Base-by-base conservation (phyloP, 2,329 filamentous ascomycete species). In the Diaporthe sp. region DNA sequence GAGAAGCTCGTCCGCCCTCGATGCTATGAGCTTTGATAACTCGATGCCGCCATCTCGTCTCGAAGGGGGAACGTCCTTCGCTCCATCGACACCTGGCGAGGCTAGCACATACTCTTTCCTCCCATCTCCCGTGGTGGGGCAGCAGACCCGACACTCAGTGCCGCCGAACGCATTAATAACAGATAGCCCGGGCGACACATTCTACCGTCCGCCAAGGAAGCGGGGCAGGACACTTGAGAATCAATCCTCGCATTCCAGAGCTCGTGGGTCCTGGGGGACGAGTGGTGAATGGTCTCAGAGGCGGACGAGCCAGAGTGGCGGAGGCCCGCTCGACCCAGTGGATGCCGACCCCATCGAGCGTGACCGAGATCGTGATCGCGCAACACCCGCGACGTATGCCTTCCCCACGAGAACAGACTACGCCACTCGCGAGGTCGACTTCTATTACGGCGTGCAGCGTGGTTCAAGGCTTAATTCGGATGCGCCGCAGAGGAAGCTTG, bases 361-460 rank as follows among this genome's bases (percentile, higher is more conserved):
- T 38, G 64, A 67, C 33, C 57, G 57, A 8, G 69, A 83, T 85
- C 28, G 83, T 84, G 3, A 85, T 28, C 85, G 84, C 25, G 82
- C 82, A 17, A 88, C 88, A 3, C 86, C 87, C 4, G 85, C 85
- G 1, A 85, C 85, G 2, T 81, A 83, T 71, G 78, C 82, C 58
- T 86, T 89, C 47, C 85, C 87, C 1, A 92, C 91, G 30, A 89
- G 91, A 61, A 92, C 94, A 1, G 96, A 99, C 81, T 98, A 98
- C 81, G 93, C 96, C 2, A 97, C 96, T 0, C 93, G 97, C 73
- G 97, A 99, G 83, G 95, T 97, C 0, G 97, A 99, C 82, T 98
- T 98, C 80, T 98, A 98, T 84, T 98, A 99, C 80, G 94, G 95
- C 13, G 94, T 97, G 25, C 73, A 75, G 33, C 92, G 97, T 45